Conservation (phyloP, 2,329 filamentous ascomycete species). For the Periconia sp. region DNA sequence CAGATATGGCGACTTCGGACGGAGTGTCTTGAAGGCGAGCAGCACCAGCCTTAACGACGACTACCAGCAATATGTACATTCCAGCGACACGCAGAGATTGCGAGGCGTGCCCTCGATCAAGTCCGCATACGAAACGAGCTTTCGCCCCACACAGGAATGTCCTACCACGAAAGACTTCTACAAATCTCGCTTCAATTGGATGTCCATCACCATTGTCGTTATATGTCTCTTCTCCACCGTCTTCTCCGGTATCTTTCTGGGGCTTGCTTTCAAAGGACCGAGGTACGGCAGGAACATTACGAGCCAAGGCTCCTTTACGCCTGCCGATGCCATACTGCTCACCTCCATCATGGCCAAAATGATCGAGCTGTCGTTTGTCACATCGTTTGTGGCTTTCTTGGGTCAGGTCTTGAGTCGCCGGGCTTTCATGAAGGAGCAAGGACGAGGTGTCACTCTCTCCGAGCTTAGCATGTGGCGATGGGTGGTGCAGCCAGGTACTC, state of each 20-base stretch:
- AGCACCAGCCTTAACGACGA: slow-evolving; percentile 24
- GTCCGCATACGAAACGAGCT: slow-evolving; percentile 34
- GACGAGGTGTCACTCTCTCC: slow-evolving; percentile 69
- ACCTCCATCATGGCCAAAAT: slow-evolving; percentile 73
- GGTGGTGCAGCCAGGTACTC: slow-evolving; percentile 64
- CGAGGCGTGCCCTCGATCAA: slow-evolving; percentile 31
- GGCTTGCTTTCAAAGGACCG: slow-evolving; percentile 63
- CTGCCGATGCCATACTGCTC: slow-evolving; percentile 66
- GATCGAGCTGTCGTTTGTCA: slow-evolving; percentile 77
- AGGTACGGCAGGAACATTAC: slow-evolving; percentile 63
- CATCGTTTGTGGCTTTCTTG: slow-evolving; percentile 72
- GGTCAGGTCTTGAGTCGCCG: slow-evolving; percentile 74
- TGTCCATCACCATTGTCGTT: slow-evolving; percentile 46
- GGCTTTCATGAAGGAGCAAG: slow-evolving; percentile 60
- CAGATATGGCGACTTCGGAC: slow-evolving; percentile 32
- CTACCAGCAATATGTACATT: slow-evolving; percentile 32
- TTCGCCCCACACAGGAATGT: slow-evolving; percentile 1
- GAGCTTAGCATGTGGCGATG: slow-evolving; percentile 78
- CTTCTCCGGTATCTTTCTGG: slow-evolving; percentile 67
- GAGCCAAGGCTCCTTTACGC: slow-evolving; percentile 55
- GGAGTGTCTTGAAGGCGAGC: slow-evolving; percentile 24
- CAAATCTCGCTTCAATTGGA: slow-evolving; percentile 48
- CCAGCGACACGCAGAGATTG: slow-evolving; percentile 24
- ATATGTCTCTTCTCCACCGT: slow-evolving; percentile 64
- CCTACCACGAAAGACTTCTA: slow-evolving; percentile 43